Percentiles rank a stretch among this genome's conserved stretches.
Conservation (phyloP, 192 early-diverging fungal genomes). For the Haplosporangium gracile region DNA sequence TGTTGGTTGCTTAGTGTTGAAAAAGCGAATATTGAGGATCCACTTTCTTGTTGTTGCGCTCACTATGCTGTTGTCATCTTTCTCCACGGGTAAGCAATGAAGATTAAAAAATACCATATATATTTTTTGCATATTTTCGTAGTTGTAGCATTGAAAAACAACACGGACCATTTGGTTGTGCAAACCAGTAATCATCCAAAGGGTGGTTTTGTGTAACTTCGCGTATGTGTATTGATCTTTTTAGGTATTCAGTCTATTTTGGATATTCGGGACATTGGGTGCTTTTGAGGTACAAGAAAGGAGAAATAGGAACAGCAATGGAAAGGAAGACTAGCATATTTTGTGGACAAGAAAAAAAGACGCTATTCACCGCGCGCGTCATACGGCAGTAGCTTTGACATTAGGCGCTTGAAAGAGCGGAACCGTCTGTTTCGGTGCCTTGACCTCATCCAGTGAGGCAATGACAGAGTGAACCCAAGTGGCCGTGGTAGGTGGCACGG, state of each 20-base stretch:
- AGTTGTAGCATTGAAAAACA: too few species aligned
- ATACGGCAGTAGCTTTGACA: background rate
- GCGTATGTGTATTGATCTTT: background rate
- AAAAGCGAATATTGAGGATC: too few species aligned
- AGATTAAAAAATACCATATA: too few species aligned
- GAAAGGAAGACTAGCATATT: background rate
- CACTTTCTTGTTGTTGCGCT: too few species aligned
- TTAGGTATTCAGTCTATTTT: background rate
- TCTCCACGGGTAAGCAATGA: too few species aligned
- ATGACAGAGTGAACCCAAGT: constrained; percentile 19
- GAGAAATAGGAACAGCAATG: background rate
- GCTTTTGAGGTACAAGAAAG: background rate
- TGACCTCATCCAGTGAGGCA: constrained; percentile 21
- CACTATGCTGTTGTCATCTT: too few species aligned
- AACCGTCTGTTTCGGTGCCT: background rate
- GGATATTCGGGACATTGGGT: background rate
- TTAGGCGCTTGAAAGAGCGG: background rate
- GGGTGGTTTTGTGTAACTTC: background rate
- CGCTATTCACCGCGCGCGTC: background rate
- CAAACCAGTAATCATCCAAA: background rate
- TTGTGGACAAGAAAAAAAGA: background rate
- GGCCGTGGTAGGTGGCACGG: constrained; percentile 16
- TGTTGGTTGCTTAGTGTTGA: too few species aligned
- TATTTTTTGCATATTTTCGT: too few species aligned
- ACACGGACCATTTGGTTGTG: too few species aligned